A percentile compares a stretch with the other conserved stretches of the same genome.
These are phyloP conservation scores for Sinapis alba DNA, from an alignment of 441 rosid species.

Conservation along the genomic window DNA sequence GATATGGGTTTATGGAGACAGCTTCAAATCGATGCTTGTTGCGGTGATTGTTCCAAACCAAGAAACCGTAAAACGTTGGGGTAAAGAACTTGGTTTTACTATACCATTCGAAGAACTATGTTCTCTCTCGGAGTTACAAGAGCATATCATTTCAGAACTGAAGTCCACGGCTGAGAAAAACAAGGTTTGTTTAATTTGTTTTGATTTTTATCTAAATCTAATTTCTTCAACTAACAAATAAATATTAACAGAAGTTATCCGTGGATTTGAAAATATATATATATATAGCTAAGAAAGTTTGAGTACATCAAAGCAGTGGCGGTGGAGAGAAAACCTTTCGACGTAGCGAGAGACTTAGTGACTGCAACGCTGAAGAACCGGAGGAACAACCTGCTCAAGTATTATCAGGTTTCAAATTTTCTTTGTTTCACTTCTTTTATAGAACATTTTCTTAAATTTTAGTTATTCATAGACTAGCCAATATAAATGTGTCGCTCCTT, in stretches of 20 bases:
- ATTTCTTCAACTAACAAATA: not conserved
- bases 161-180: conserved; percentile 62
- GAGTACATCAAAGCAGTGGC: conserved; percentile 71
- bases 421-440: not conserved
- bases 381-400: conserved; percentile 66
- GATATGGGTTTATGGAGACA: conserved; percentile 90
- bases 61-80: conserved; percentile 72
- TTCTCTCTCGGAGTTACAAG: conserved; percentile 57
- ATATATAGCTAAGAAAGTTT: conserved; percentile 68
- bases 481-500: not conserved
- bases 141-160: conserved; percentile 46
- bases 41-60: conserved; percentile 75
- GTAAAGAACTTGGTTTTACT: conserved; percentile 46
- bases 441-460: not conserved
- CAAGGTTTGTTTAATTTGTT: conserved; percentile 46
- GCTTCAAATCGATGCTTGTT: conserved; percentile 81
- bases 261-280: not conserved
- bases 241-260: not conserved
- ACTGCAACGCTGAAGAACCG: conserved; percentile 92
- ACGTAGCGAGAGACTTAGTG: conserved; percentile 83
- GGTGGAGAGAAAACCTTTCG: conserved; percentile 62
- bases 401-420: conserved; percentile 58
- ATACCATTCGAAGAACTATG: conserved; percentile 63
- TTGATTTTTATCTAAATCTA: not conserved
- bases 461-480: not conserved